A percentile compares a stretch with the other conserved stretches of the same genome.
These are phyloP conservation scores for Berkeleyomyces rouxiae DNA, from an alignment of 2,329 filamentous ascomycete genomes.

Conservation along the genomic window DNA sequence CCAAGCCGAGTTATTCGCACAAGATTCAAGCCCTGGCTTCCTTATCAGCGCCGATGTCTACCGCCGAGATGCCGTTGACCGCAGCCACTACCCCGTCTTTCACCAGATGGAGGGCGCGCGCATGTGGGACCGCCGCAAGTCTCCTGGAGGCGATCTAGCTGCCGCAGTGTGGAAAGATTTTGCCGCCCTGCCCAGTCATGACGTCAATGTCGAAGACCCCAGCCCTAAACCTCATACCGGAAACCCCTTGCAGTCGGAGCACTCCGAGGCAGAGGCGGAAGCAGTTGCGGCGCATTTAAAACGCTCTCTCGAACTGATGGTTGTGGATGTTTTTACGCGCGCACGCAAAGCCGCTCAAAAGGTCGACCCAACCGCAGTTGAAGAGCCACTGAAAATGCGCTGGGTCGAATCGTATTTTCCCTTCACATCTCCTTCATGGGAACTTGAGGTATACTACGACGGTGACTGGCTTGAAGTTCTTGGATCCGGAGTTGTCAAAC, in stretches of 20 bases:
- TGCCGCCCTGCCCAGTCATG: slow-evolving; percentile 52
- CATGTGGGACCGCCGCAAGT: slow-evolving; percentile 61
- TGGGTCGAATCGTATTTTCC: slow-evolving; percentile 98
- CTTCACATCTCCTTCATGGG: slow-evolving; percentile 90
- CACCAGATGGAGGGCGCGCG: slow-evolving; percentile 96
- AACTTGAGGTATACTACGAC: slow-evolving; percentile 87
- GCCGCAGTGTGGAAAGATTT: slow-evolving; percentile 55
- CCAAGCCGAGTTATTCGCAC: slow-evolving; percentile 65
- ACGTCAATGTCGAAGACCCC: slow-evolving; percentile 65
- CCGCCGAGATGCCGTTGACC: slow-evolving; percentile 82
- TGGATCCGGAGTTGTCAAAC: slow-evolving; percentile 79
- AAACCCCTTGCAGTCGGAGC: slow-evolving; percentile 69
- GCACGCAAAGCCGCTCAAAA: slow-evolving; percentile 57
- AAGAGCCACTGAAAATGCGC: slow-evolving; percentile 66
- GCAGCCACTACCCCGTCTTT: slow-evolving; percentile 90
- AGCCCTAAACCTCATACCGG: slow-evolving; percentile 61
- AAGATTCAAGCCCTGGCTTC: slow-evolving; percentile 59
- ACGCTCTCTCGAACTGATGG: slow-evolving; percentile 72
- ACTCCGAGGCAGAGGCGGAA: slow-evolving; percentile 61
- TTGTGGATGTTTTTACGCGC: slow-evolving; percentile 72
- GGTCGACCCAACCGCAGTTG: slow-evolving; percentile 39
- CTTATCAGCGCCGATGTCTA: slow-evolving; percentile 92
- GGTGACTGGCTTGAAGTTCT: slow-evolving; percentile 93
- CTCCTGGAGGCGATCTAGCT: slow-evolving; percentile 37
- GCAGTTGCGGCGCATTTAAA: slow-evolving; percentile 77